Conservation (phyloP, 1,284 basidiomycete species). For the Ganoderma boninense region DNA sequence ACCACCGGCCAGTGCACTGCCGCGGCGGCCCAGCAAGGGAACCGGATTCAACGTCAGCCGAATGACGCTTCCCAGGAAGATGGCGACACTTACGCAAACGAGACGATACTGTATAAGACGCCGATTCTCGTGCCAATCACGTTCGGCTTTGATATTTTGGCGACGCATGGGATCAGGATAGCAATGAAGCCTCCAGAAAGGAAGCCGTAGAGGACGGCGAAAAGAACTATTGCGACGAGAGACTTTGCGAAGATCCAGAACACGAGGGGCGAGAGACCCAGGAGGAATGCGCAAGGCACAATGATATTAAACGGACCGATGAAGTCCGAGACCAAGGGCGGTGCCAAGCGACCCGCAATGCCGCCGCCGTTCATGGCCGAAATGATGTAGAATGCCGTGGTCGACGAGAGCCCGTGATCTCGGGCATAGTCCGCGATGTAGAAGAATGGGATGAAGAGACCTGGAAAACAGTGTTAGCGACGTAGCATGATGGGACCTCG, state of each 20-base stretch:
- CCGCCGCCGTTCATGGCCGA: constrained; percentile 69
- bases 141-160: constrained; percentile 51
- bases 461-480: constrained; percentile 10
- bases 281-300: constrained; percentile 61
- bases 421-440: constrained; percentile 34
- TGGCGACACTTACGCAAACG: constrained; percentile 64
- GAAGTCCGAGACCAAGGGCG: constrained; percentile 66
- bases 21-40: neutral
- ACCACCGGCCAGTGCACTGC: constrained; percentile 64
- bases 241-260: constrained; percentile 32
- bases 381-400: constrained; percentile 48
- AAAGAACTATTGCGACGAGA: constrained; percentile 49
- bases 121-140: constrained; percentile 68
- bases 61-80: no score
- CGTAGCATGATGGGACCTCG: neutral
- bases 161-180: constrained; percentile 39
- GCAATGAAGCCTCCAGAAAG: constrained; percentile 37
- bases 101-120: constrained; percentile 64
- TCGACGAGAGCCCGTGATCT: constrained; percentile 17
- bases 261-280: constrained; percentile 41
- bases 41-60: neutral
- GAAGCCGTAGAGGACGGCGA: constrained; percentile 60
- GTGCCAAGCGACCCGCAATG: constrained; percentile 62
- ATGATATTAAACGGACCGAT: constrained; percentile 51
- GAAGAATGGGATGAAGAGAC: constrained; percentile 61